Evolutionary conservation across 495 filamentous ascomycete species (phyloP).

Genomic region (Collariella sp.): DNA sequence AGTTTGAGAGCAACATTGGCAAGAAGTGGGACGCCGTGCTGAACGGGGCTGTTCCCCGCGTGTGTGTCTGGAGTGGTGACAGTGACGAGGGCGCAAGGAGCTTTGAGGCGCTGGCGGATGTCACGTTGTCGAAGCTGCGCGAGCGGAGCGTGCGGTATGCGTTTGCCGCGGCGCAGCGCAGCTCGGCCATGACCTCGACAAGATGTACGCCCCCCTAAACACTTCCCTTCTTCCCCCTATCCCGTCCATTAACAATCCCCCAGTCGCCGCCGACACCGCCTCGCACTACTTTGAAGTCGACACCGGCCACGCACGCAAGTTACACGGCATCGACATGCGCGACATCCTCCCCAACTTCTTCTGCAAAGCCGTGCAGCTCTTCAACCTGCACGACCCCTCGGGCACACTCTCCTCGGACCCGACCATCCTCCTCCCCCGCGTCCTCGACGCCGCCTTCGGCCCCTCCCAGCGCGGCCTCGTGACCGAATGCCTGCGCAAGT

Average conservation of each 20-base stretch:
- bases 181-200: conserved; percentile 17
- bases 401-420: conserved; percentile 7
- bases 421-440: conserved; percentile 7
- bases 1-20: conserved; percentile 19
- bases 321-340: conserved; percentile 22
- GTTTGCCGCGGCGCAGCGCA: conserved; percentile 24
- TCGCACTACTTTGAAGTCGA: conserved; percentile 22
- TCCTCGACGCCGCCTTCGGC: conserved; percentile 18
- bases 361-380: conserved; percentile 21
- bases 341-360: conserved; percentile 28
- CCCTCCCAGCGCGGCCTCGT: conserved; percentile 13
- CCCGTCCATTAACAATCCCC: too few species aligned
- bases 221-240: neutral
- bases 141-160: conserved; percentile 17
- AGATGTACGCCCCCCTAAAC: conserved; percentile 11
- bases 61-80: conserved; percentile 17
- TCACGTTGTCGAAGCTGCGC: conserved; percentile 14
- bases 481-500: conserved; percentile 13
- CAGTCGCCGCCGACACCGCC: conserved; percentile 19
- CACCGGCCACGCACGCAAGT: conserved; percentile 25
- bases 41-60: conserved; percentile 5
- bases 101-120: conserved; percentile 13
- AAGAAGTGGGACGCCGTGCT: conserved; percentile 17
- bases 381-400: conserved; percentile 22
- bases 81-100: conserved; percentile 13